phyloP scores from a whole-genome alignment of 2,329 filamentous ascomycete species.

The Pseudogymnoascus sp. region DNA sequence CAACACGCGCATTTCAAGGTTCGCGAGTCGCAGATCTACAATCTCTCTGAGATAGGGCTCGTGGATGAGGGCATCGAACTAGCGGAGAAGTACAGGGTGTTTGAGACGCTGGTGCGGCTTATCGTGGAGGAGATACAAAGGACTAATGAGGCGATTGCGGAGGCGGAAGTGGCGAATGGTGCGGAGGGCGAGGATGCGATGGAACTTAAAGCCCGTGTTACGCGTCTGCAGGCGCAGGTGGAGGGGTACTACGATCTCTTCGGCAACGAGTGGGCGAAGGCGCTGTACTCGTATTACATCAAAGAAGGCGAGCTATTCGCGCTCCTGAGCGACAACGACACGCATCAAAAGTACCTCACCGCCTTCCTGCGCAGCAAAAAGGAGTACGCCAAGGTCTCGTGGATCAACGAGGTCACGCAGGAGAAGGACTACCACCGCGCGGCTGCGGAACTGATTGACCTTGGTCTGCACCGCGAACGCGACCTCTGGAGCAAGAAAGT shows the following conservation, averaged over 20 bases:
- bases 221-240: slow-evolving; percentile 15
- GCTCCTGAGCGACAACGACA: slow-evolving; percentile 63
- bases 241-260: slow-evolving; percentile 33
- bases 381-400: slow-evolving; percentile 69
- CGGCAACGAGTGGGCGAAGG: slow-evolving; percentile 49
- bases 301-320: slow-evolving; percentile 56
- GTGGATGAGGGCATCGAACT: slow-evolving; percentile 47
- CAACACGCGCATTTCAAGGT: slow-evolving; percentile 34
- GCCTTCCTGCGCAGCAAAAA: slow-evolving; percentile 67
- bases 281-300: slow-evolving; percentile 74
- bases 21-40: slow-evolving; percentile 39
- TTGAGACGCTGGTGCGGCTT: slow-evolving; percentile 51
- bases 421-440: slow-evolving; percentile 71
- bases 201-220: slow-evolving; percentile 15
- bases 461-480: slow-evolving; percentile 64
- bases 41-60: slow-evolving; percentile 27
- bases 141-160: slow-evolving; percentile 15
- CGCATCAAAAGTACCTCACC: slow-evolving; percentile 64
- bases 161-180: slow-evolving; percentile 15
- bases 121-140: slow-evolving; percentile 24
- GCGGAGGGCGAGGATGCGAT: slow-evolving; percentile 14
- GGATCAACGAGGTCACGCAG: slow-evolving; percentile 85
- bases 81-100: slow-evolving; percentile 55
- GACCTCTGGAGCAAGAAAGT: slow-evolving; percentile 91
- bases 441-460: slow-evolving; percentile 58